Base-by-base conservation (phyloP, 345 rosid genomes). In the Eucalyptus sp. region DNA sequence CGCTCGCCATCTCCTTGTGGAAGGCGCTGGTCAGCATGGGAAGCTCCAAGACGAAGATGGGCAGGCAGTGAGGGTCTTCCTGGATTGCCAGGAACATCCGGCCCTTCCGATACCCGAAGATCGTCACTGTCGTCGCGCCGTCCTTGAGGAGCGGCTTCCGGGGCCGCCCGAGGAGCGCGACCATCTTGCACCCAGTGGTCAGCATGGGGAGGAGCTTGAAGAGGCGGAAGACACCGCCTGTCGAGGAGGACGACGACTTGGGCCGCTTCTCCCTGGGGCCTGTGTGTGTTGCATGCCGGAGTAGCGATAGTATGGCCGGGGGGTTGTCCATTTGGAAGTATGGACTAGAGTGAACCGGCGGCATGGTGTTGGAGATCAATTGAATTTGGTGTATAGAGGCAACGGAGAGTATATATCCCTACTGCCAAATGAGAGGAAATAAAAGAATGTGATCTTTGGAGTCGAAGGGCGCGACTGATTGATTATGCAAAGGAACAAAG, bases 131-230 rank as follows among this genome's bases (percentile, higher is more conserved):
- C 0, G 97, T 96, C 10, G 98, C 99, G 48, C 88, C 91, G 90
- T 97, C 99, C 90, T 94, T 96, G 29, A 97, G 96, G 50, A 96
- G 76, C 17, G 97, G 96, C 79, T 95, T 96, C 49, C 95, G 91
- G 3, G 97, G 97, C 79, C 96, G 89, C 20, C 98, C 97, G 31
- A 97, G 89, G 41, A 97, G 91, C 12, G 95, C 96, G 41, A 95
- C 99, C 99, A 97, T 96, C 91, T 96, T 97, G 96, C 99, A 97
- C 16, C 99, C 99, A 2, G 99, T 96, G 81, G 98, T 96, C 88
- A 97, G 90, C 99, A 97, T 96, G 13, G 99, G 99, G 88, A 97
- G 91, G 76, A 96, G 97, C 93, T 96, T 97, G 95, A 97, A 96
- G 91, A 96, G 93, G 86, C 94, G 94, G 25, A 97, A 90, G 14